phyloP scores from a whole-genome alignment of 2,329 filamentous ascomycete species.

The Pseudogymnoascus sp. region DNA sequence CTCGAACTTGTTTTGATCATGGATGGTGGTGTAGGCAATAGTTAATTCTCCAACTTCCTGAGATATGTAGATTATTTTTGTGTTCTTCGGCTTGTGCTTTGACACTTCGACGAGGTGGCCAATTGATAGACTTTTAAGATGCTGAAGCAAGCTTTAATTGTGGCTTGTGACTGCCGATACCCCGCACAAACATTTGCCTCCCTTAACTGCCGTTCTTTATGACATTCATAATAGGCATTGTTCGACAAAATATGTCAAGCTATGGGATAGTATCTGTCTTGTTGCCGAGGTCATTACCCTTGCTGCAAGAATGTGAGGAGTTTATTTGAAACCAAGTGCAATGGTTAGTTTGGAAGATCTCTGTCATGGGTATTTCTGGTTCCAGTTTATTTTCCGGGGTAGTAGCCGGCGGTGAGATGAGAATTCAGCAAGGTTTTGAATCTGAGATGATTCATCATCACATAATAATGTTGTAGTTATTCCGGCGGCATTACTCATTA shows the following conservation, averaged over 20 bases:
- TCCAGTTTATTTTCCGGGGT: background rate
- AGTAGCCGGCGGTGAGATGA: background rate
- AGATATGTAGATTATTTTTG: constrained; percentile 1
- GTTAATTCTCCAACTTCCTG: background rate
- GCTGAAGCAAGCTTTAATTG: background rate
- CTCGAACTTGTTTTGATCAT: background rate
- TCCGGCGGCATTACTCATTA: background rate
- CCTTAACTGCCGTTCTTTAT: background rate
- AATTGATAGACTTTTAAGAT: constrained; percentile 6
- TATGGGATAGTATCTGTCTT: background rate
- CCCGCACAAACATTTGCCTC: background rate
- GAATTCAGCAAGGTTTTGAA: background rate
- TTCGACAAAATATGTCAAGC: background rate
- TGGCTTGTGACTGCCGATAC: background rate
- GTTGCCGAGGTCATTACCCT: background rate
- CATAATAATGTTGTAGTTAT: no score
- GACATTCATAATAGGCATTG: background rate
- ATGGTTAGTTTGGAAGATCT: background rate
- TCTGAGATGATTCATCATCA: background rate
- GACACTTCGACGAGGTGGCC: background rate
- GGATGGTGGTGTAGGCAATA: background rate
- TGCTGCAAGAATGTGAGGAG: background rate
- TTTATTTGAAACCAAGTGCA: background rate
- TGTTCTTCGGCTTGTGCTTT: background rate
- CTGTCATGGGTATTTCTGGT: background rate